Percentiles rank a stretch among this genome's conserved stretches.
These are phyloP conservation scores for Paracamarosporium sp. DNA, from an alignment of 2,329 filamentous ascomycete genomes.

Conservation along the genomic window DNA sequence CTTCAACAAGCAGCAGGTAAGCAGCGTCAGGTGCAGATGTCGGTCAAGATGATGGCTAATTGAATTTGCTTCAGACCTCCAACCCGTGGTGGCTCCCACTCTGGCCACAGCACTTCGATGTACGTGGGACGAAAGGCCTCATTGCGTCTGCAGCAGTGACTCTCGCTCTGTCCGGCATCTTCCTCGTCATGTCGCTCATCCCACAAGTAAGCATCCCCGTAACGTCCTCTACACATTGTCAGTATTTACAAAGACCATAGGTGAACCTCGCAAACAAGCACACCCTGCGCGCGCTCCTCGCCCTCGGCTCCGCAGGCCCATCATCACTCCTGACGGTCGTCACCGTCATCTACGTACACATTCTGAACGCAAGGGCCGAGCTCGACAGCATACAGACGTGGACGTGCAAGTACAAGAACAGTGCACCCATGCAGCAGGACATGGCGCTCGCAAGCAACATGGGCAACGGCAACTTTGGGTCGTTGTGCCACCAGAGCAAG, in stretches of 20 bases:
- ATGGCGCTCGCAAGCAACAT: conserved; percentile 31
- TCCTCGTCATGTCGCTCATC: conserved; percentile 42
- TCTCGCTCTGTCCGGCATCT: conserved; percentile 47
- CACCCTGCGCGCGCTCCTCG: conserved; percentile 48
- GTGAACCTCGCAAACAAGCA: conserved; percentile 40
- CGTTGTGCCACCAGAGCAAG: conserved; percentile 51
- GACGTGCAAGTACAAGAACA: conserved; percentile 47
- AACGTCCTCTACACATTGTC: background rate
- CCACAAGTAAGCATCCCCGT: conserved; percentile 34
- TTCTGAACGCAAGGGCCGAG: conserved; percentile 42
- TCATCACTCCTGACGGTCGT: conserved; percentile 49
- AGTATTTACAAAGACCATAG: conserved; percentile 26
- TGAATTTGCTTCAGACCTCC: conserved; percentile 23
- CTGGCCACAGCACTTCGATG: conserved; percentile 57
- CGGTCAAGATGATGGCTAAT: background rate
- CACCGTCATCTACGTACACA: conserved; percentile 49
- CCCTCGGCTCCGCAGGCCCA: conserved; percentile 44
- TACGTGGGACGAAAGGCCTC: conserved; percentile 50
- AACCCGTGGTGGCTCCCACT: conserved; percentile 58
- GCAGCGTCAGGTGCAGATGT: background rate
- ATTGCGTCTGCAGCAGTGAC: conserved; percentile 49
- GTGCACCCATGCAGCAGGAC: conserved; percentile 26
- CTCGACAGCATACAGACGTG: conserved; percentile 49
- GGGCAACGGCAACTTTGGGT: conserved; percentile 46
- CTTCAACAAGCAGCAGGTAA: conserved; percentile 48